Evolutionary conservation across 495 filamentous ascomycete species (phyloP), one percentile per base, ranked within the genome.

Genomic region (Cercophora samala): DNA sequence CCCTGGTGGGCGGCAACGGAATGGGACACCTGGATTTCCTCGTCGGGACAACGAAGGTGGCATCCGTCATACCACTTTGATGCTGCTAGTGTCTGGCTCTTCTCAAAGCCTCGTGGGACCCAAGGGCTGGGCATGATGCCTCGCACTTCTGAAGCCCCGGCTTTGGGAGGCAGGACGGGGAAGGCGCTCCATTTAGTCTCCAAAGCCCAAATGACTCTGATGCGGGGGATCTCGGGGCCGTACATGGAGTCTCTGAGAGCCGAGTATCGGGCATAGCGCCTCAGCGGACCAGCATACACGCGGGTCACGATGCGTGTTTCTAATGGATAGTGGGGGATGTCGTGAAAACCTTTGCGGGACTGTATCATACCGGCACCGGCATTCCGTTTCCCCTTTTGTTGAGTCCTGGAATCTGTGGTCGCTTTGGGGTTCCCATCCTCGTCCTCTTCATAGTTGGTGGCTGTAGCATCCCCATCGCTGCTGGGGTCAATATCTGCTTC

Each of bases 251-350:
- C 78, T 9, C 80, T 68, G 8, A 83, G 74, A 13, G 75, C 73
- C 21, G 73, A 69, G 62, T 81, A 80, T 1, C 80, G 72, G 1
- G 80, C 80, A 73, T 80, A 83, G 58, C 78, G 72, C 32, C 78
- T 75, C 17, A 83, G 72, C 15, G 80, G 79, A 2, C 81, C 81
- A 62, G 78, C 74, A 64, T 82, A 83, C 23, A 79, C 76, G 54
- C 81, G 79, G 1, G 80, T 81, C 64, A 79, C 79, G 71, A 77
- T 81, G 24, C 79, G 74, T 2, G 78, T 75, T 66, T 83, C 81
- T 8, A 77, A 75, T 3, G 81, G 81, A 58, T 83, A 83, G 8
- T 72, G 72, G 11, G 77, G 75, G 24, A 82, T 79, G 66, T 81
- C 74, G 66, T 76, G 67, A 32, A 75, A 75, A 51, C 66, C 37